Percentiles rank a stretch among this genome's conserved stretches.
These are phyloP conservation scores for Penstemon barbatus DNA, from an alignment of 257 asterid genomes.

Conservation along the genomic window DNA sequence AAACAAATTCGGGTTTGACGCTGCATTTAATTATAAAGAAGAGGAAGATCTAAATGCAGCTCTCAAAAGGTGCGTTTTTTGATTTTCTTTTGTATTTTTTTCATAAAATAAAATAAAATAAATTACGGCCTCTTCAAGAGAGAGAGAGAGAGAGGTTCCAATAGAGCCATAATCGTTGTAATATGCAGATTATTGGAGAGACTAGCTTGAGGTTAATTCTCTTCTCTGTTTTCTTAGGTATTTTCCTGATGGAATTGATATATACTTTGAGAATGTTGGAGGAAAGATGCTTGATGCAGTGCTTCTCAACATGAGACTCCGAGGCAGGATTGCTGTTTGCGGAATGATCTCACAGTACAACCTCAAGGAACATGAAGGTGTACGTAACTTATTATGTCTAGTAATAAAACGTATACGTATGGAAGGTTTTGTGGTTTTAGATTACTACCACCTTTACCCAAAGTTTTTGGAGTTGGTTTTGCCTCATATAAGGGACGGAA, in stretches of 20 bases:
- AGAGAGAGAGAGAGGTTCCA: too few species aligned
- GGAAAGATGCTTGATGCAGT: slow-evolving; percentile 31
- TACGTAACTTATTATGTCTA: slow-evolving; percentile 15
- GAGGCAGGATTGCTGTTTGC: slow-evolving; percentile 17
- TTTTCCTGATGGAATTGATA: slow-evolving; percentile 32
- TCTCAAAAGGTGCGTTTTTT: neutral
- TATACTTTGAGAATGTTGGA: slow-evolving; percentile 33
- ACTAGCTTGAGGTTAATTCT: neutral
- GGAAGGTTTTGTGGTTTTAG: slow-evolving; percentile 19
- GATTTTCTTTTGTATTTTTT: too few species aligned
- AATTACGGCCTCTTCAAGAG: too few species aligned
- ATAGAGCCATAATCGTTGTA: too few species aligned
- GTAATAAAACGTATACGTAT: slow-evolving; percentile 18
- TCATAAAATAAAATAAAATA: too few species aligned
- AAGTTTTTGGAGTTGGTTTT: slow-evolving; percentile 20
- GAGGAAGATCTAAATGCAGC: slow-evolving; percentile 8
- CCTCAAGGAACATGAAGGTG: slow-evolving; percentile 14
- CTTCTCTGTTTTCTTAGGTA: slow-evolving; percentile 11
- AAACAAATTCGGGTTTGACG: slow-evolving; percentile 1
- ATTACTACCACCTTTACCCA: slow-evolving; percentile 17
- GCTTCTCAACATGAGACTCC: slow-evolving; percentile 13
- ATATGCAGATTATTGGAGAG: neutral
- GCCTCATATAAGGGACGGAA: slow-evolving; percentile 25
- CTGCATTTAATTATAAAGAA: slow-evolving; percentile 15
- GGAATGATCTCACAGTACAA: slow-evolving; percentile 33